These are phyloP conservation scores for Triticum monococcum DNA, from an alignment of 176 grass and related monocot species.

Conservation along the genomic window DNA sequence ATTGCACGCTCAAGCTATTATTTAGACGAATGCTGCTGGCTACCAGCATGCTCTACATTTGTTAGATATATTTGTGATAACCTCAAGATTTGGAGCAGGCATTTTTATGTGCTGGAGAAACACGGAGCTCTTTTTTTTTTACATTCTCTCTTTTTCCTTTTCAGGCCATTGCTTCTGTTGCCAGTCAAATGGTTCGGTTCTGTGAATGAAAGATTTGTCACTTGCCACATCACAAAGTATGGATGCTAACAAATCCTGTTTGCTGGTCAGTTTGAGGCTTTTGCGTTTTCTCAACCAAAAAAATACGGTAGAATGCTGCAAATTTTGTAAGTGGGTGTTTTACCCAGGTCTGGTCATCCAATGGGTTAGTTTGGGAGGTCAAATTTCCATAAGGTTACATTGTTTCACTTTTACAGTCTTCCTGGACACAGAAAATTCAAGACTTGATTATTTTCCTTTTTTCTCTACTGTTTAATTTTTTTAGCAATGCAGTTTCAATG, in stretches of 20 bases:
- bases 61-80: background rate
- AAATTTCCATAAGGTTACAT: background rate
- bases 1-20: background rate
- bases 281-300: background rate
- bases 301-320: background rate
- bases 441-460: background rate
- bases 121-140: background rate
- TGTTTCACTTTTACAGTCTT: background rate
- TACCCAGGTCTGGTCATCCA: background rate
- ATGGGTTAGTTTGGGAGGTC: background rate
- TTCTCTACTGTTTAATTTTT: background rate
- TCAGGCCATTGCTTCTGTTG: no score
- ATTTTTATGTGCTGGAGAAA: no score
- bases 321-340: background rate
- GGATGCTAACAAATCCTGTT: background rate
- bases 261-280: background rate
- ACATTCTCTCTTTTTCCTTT: no score
- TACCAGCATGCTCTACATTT: background rate
- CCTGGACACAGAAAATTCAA: background rate
- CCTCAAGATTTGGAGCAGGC: background rate
- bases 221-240: background rate
- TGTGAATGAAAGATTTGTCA: background rate
- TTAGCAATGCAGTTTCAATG: background rate
- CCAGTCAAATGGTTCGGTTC: no score
- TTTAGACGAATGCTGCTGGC: background rate